Conservation (phyloP, 1,284 basidiomycete species). For the Ustilago crameri region DNA sequence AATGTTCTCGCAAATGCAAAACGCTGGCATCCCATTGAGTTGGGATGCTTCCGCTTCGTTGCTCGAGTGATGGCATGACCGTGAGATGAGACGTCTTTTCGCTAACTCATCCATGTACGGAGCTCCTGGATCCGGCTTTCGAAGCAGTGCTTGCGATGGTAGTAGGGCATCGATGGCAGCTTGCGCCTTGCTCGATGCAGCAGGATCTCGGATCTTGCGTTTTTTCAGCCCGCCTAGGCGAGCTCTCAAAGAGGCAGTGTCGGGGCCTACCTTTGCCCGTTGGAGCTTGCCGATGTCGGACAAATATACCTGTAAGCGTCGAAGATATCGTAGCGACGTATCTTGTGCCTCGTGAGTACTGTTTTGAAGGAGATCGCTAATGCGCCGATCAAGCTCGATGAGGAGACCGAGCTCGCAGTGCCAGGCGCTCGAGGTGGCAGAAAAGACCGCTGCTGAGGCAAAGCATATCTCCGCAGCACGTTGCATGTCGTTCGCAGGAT, state of each 20-base stretch:
- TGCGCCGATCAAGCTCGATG: constrained; percentile 10
- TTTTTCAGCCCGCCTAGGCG: constrained; percentile 6
- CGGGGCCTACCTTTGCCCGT: background rate
- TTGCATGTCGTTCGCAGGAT: background rate
- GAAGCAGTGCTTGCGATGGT: background rate
- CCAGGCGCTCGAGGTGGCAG: constrained; percentile 7
- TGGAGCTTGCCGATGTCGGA: background rate
- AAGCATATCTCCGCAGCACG: constrained; percentile 11
- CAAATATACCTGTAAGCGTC: constrained; percentile 7
- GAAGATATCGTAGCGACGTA: background rate
- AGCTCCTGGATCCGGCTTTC: background rate
- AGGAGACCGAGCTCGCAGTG: constrained; percentile 10
- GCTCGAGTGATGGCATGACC: constrained; percentile 4
- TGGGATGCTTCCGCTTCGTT: background rate
- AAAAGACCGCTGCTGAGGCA: constrained; percentile 8
- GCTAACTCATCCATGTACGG: constrained; percentile 11
- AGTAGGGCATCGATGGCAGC: constrained; percentile 17
- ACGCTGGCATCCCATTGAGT: background rate
- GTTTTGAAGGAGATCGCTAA: background rate
- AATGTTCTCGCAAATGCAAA: constrained; percentile 1
- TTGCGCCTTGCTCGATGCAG: background rate
- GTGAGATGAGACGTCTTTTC: constrained; percentile 19
- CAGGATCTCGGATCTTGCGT: constrained; percentile 10
- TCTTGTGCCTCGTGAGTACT: background rate
- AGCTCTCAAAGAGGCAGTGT: background rate